Percentiles rank a stretch among this genome's conserved stretches.
Conservation (phyloP, 441 rosid species). For the Isatis lusitanica region DNA sequence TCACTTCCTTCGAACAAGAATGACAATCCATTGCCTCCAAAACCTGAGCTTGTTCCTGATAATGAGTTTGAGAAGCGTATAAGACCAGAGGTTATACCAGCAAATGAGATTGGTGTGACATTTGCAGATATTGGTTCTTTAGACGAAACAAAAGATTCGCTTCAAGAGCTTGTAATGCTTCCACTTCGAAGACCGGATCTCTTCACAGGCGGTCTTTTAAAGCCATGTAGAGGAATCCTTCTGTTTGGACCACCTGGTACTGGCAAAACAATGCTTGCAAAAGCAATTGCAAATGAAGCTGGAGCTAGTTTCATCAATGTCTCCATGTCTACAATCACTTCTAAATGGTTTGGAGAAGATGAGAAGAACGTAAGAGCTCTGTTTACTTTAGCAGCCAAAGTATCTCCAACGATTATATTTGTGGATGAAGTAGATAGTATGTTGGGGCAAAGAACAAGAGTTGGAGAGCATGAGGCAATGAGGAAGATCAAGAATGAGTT, state of each 20-base stretch:
- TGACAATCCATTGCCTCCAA: slow-evolving; percentile 56
- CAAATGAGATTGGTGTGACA: slow-evolving; percentile 84
- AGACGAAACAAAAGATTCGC: slow-evolving; percentile 85
- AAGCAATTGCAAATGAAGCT: slow-evolving; percentile 95
- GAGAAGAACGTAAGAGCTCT: slow-evolving; percentile 88
- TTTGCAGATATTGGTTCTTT: slow-evolving; percentile 83
- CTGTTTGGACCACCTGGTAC: slow-evolving; percentile 97
- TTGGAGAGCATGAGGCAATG: slow-evolving; percentile 50
- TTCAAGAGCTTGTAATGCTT: slow-evolving; percentile 94
- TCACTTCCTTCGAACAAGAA: slow-evolving; percentile 53
- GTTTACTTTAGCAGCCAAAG: slow-evolving; percentile 83
- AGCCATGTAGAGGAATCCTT: slow-evolving; percentile 92
- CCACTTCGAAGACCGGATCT: slow-evolving; percentile 90
- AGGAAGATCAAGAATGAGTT: slow-evolving; percentile 24
- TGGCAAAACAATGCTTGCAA: slow-evolving; percentile 95
- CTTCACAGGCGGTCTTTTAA: slow-evolving; percentile 88
- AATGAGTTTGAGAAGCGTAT: slow-evolving; percentile 91
- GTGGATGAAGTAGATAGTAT: slow-evolving; percentile 95
- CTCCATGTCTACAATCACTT: slow-evolving; percentile 93
- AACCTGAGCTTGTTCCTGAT: slow-evolving; percentile 76
- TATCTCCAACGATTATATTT: slow-evolving; percentile 86
- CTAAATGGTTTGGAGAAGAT: slow-evolving; percentile 97
- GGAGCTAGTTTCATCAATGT: slow-evolving; percentile 97
- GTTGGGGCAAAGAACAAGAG: slow-evolving; percentile 89
- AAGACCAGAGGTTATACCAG: slow-evolving; percentile 91